A percentile compares a stretch with the other conserved stretches of the same genome.
phyloP scores from a whole-genome alignment of 495 filamentous ascomycete genomes.

The Neurospora sp. region DNA sequence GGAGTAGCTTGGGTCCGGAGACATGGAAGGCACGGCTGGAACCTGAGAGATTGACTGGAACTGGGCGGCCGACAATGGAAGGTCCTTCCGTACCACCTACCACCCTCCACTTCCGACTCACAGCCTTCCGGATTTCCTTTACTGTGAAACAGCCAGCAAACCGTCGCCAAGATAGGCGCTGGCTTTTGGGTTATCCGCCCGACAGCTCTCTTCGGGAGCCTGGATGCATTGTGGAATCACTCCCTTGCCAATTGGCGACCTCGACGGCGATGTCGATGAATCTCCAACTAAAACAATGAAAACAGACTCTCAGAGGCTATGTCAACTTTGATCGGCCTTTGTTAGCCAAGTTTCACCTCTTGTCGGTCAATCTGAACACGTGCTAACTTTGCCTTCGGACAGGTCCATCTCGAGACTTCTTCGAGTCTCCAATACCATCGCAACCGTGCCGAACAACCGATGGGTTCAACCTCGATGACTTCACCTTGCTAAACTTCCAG shows the following conservation, averaged over 20 bases:
- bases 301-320: accelerated
- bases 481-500: accelerated
- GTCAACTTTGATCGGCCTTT: neutral
- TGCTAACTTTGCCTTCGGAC: neutral
- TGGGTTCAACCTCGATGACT: neutral
- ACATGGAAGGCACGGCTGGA: neutral
- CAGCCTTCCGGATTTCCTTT: neutral
- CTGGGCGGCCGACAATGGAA: neutral
- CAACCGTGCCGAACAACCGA: neutral
- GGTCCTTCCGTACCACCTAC: no score
- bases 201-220: neutral
- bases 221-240: neutral
- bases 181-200: neutral
- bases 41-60: neutral
- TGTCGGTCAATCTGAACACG: neutral
- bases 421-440: neutral
- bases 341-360: neutral
- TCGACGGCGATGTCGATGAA: neutral
- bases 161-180: no score
- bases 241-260: neutral
- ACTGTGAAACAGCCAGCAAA: neutral
- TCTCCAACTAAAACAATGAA: neutral
- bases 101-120: neutral
- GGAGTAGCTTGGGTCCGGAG: neutral
- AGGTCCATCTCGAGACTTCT: neutral